Evolutionary conservation across 768 basidiomycete species (phyloP), one percentile per base, ranked within the genome.

Genomic region (Coprinellus aureogranulatus): DNA sequence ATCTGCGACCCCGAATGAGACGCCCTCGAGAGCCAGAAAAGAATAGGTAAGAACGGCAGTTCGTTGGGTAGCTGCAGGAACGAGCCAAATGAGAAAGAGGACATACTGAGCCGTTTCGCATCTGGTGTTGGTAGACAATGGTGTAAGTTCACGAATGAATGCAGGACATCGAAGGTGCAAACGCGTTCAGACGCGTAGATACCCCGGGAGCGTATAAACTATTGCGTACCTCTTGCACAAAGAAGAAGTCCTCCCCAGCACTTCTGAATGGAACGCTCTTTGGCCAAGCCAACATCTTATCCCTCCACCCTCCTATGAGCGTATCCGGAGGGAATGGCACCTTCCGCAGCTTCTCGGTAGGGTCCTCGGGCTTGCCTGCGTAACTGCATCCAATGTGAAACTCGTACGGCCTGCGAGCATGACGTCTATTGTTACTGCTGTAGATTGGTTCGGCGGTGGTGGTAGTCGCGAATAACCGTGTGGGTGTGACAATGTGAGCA

Each of bases 1-100:
- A 64, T 98, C 94, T 39, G 94, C 91, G 4, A 97, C 83, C 37
- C 92, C 93, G 53, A 97, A 78, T 2, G 89, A 82, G 27, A 91
- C 68, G 23, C 90, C 89, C 89, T 92, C 59, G 44, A 64, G 45
- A 46, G 63, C 47, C 61, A 77, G 30, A 79, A 75, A 60, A 59
- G 57, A 30, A 57, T 55, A 58, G 49, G 50, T 25, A 31, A 28
- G 48, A 30, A 39, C 14, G 39, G 20, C 49, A 57, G 61, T 61
- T 42, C 61, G 52, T 40, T 49, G 40, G 41, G 41, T 53, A 53
- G 30, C 8, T 58, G 53, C 61, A 18, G 73, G 61, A 42, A 67
- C 50, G 72, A 61, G 57, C 61, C 62, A 61, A 65, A 57, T 9
- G 46, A 42, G 61, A 65, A 57, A 63, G 57, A 51, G 48, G 52